Conservation (phyloP, 1,139 yeast species). For the Arxiozyma telluris region DNA sequence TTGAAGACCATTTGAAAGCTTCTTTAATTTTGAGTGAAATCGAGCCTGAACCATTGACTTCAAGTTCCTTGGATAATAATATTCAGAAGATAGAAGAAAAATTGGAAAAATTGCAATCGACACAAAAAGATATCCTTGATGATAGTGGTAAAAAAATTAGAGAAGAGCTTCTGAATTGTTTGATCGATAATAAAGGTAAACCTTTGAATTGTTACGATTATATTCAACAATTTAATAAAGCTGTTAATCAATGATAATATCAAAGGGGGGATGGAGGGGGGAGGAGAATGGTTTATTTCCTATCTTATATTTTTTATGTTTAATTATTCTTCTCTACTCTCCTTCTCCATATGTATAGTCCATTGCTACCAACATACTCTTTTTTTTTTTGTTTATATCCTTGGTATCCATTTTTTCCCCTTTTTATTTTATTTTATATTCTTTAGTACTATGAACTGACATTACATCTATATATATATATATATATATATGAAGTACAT, state of each 20-base stretch:
- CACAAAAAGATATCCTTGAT: constrained; percentile 6
- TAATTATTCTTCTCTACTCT: too few species aligned
- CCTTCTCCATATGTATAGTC: too few species aligned
- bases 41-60: constrained; percentile 23
- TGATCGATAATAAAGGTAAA: constrained; percentile 57
- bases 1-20: constrained; percentile 44
- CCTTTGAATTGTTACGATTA: constrained; percentile 87
- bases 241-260: constrained; percentile 7
- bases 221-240: constrained; percentile 59
- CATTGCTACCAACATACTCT: background rate
- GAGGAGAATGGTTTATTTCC: background rate
- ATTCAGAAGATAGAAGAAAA: constrained; percentile 40
- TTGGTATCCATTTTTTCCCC: background rate
- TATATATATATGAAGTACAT: background rate
- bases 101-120: constrained; percentile 27
- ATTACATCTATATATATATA: background rate
- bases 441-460: background rate
- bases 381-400: constrained; percentile 1
- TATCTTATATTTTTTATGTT: too few species aligned
- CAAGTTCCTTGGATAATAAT: constrained; percentile 34
- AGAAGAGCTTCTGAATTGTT: constrained; percentile 48
- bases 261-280: too few species aligned
- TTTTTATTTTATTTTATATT: background rate
- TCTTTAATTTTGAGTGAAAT: constrained; percentile 35
- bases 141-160: constrained; percentile 30